Evolutionary conservation across 176 grass and related monocot genomes (phyloP), one percentile per base, ranked within the genome.

Genomic region (Saccharum spontaneum): DNA sequence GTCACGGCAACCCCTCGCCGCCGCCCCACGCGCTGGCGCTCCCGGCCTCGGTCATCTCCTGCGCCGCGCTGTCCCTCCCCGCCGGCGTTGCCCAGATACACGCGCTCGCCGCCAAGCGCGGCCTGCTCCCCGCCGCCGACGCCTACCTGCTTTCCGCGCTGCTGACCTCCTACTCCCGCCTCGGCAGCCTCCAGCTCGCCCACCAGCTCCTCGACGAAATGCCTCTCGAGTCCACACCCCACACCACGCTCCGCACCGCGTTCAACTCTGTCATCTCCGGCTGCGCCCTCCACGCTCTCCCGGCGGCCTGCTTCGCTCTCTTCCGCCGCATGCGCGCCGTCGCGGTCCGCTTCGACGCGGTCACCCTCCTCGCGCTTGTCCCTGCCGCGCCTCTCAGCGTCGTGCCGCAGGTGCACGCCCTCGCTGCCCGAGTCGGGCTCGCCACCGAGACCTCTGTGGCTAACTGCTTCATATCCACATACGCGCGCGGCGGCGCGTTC

Each of bases 231-330:
- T 78, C 78, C 30, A 82, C 79, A 23, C 76, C 88, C 3, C 71
- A 60, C 20, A 45, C 85, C 59, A 85, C 85, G 52, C 82, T 78
- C 10, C 81, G 67, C 77, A 90, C 88, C 0, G 93, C 90, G 39
- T 95, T 88, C 86, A 92, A 95, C 85, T 91, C 93, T 43, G 71
- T 92, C 79, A 90, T 95, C 65, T 90, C 90, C 6, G 93, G 93
- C 12, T 85, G 88, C 76, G 82, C 79, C 11, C 60, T 57, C 65
- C 78, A 92, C 75, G 54, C 82, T 18, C 75, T 88, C 22, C 79
- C 86, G 7, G 76, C 49, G 16, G 69, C 60, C 6, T 85, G 83
- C 79, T 87, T 95, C 59, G 24, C 71, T 3, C 24, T 90, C 69
- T 95, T 95, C 79, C 59, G 76, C 85, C 76, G 66, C 48, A 92